Conservation (phyloP, 768 basidiomycete species). For the Boletus insuetus region DNA sequence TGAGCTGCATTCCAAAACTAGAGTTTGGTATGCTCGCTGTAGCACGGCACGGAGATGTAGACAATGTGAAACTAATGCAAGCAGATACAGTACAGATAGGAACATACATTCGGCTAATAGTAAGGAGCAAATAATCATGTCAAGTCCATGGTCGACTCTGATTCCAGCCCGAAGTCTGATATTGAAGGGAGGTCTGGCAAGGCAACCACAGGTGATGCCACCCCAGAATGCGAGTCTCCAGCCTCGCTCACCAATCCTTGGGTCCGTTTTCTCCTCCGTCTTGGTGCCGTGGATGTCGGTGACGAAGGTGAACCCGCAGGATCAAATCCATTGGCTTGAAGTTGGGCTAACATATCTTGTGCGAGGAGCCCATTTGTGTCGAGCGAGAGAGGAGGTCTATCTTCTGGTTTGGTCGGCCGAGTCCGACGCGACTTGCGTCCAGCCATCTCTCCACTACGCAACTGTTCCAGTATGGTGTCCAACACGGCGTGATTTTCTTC, state of each 20-base stretch:
- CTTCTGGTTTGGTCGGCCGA: conserved; percentile 39
- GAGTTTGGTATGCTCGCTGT: conserved; percentile 20
- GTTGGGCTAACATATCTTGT: conserved; percentile 69
- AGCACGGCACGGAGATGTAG: conserved; percentile 5
- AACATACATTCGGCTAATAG: conserved; percentile 22
- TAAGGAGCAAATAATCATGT: conserved; percentile 23
- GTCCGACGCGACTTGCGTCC: conserved; percentile 53
- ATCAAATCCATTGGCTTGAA: conserved; percentile 69
- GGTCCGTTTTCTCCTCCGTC: conserved; percentile 30
- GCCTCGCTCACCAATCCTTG: conserved; percentile 38
- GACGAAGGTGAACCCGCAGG: conserved; percentile 43
- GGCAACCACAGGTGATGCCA: conserved; percentile 23
- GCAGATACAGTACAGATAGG: conserved; percentile 35
- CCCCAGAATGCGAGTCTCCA: conserved; percentile 29
- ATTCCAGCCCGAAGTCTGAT: conserved; percentile 29
- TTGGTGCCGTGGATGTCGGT: conserved; percentile 38
- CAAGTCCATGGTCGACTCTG: conserved; percentile 23
- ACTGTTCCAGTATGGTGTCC: conserved; percentile 68
- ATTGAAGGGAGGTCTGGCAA: conserved; percentile 26
- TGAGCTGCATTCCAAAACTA: conserved; percentile 16
- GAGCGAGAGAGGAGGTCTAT: conserved; percentile 22
- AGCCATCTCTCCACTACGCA: conserved; percentile 67
- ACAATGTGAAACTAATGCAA: conserved; percentile 25
- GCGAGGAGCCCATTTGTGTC: conserved; percentile 43
- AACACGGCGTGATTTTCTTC: conserved; percentile 59